These are phyloP conservation scores for Sclerotinia trifoliorum DNA, from an alignment of 2,329 filamentous ascomycete species.

Conservation along the genomic window DNA sequence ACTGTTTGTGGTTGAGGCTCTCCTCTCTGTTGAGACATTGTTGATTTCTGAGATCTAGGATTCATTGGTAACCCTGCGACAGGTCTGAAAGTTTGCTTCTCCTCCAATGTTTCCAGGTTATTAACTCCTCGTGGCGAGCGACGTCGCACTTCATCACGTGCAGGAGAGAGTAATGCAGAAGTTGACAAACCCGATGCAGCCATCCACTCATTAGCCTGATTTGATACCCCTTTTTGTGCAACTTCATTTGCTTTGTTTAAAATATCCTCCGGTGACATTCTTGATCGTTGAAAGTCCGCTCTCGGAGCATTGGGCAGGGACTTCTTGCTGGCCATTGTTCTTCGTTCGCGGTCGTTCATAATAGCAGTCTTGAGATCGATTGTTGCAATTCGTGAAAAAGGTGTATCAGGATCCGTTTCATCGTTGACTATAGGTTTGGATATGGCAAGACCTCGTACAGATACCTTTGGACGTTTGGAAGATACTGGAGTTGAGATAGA, in stretches of 20 bases:
- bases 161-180: conserved; percentile 39
- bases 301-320: conserved; percentile 31
- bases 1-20: conserved; percentile 47
- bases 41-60: conserved; percentile 31
- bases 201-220: conserved; percentile 22
- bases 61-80: conserved; percentile 34
- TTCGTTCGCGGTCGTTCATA: conserved; percentile 37
- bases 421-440: conserved; percentile 35
- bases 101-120: conserved; percentile 27
- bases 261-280: conserved; percentile 28
- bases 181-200: conserved; percentile 34
- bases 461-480: conserved; percentile 32
- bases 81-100: conserved; percentile 27
- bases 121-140: conserved; percentile 36
- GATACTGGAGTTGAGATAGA: conserved; percentile 25
- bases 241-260: conserved; percentile 30
- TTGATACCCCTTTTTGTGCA: conserved; percentile 31
- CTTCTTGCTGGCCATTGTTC: conserved; percentile 32
- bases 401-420: conserved; percentile 24
- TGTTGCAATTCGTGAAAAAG: conserved; percentile 38
- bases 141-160: conserved; percentile 37
- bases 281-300: conserved; percentile 32
- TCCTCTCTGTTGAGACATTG: conserved; percentile 22
- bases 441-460: conserved; percentile 36
- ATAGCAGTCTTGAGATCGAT: conserved; percentile 39